Evolutionary conservation across 495 filamentous ascomycete genomes (phyloP).

Genomic region (Physcia stellaris): DNA sequence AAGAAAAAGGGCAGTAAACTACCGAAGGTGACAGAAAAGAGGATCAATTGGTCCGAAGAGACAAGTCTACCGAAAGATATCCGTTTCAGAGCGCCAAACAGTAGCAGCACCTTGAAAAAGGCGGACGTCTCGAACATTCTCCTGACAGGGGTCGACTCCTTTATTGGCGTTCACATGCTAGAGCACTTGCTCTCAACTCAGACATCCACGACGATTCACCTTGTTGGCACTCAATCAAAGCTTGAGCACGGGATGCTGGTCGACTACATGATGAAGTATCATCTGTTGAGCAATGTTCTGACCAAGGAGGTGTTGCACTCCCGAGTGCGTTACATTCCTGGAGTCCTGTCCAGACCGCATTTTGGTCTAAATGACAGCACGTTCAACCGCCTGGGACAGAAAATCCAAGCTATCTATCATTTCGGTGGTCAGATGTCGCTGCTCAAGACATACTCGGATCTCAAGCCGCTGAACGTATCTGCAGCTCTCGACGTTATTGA

Average conservation of each 20-base stretch:
- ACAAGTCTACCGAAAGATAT: background rate
- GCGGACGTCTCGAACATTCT: background rate
- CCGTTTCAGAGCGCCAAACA: background rate
- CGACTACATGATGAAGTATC: constrained; percentile 4
- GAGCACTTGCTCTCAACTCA: constrained; percentile 2
- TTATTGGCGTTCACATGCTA: constrained; percentile 12
- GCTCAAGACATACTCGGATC: constrained; percentile 12
- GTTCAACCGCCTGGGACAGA: constrained; percentile 10
- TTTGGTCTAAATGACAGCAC: background rate
- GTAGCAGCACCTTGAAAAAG: background rate
- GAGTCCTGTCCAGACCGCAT: constrained; percentile 7
- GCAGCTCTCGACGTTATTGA: constrained; percentile 10
- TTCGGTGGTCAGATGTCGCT: constrained; percentile 14
- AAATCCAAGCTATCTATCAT: constrained; percentile 16
- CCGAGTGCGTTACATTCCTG: constrained; percentile 3
- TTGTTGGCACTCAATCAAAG: constrained; percentile 1
- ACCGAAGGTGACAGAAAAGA: background rate
- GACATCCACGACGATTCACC: background rate
- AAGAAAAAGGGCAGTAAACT: background rate
- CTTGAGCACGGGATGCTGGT: constrained; percentile 1
- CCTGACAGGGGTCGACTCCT: constrained; percentile 12
- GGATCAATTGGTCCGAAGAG: constrained; percentile 1
- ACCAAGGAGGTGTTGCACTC: background rate
- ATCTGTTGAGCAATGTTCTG: background rate
- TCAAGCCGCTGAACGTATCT: constrained; percentile 10